phyloP scores from a whole-genome alignment of 2,329 filamentous ascomycete species.

The Boeremia exigua region DNA sequence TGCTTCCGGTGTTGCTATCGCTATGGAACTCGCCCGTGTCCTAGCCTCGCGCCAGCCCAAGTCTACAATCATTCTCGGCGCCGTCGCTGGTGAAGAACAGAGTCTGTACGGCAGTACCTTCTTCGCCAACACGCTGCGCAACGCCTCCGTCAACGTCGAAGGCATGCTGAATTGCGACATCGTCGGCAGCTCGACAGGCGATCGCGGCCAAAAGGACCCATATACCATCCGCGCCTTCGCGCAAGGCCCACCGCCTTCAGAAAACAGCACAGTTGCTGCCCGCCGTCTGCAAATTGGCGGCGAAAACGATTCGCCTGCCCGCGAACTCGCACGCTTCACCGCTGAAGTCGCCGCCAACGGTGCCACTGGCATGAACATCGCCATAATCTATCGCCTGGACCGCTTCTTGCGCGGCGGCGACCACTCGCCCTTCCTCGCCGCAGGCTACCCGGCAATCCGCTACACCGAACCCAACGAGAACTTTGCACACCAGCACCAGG shows the following conservation, averaged over 20 bases:
- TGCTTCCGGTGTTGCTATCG: slow-evolving; percentile 61
- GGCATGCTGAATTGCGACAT: slow-evolving; percentile 66
- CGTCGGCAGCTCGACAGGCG: slow-evolving; percentile 58
- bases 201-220: slow-evolving; percentile 55
- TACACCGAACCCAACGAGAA: slow-evolving; percentile 66
- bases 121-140: slow-evolving; percentile 60
- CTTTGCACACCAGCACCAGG: slow-evolving; percentile 64
- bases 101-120: slow-evolving; percentile 59
- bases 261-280: slow-evolving; percentile 48
- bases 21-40: slow-evolving; percentile 62
- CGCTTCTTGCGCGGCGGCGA: slow-evolving; percentile 64
- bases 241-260: slow-evolving; percentile 56
- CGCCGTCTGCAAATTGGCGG: slow-evolving; percentile 50
- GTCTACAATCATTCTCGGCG: slow-evolving; percentile 63
- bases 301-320: slow-evolving; percentile 63
- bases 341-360: slow-evolving; percentile 61
- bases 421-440: slow-evolving; percentile 61
- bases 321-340: slow-evolving; percentile 62
- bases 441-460: slow-evolving; percentile 61
- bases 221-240: slow-evolving; percentile 63
- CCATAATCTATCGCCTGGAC: slow-evolving; percentile 63
- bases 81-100: slow-evolving; percentile 66
- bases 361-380: slow-evolving; percentile 61
- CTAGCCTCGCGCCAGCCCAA: slow-evolving; percentile 56
- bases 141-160: slow-evolving; percentile 60